Base-by-base conservation (phyloP, 257 asterid genomes). In the Verbena officinalis region DNA sequence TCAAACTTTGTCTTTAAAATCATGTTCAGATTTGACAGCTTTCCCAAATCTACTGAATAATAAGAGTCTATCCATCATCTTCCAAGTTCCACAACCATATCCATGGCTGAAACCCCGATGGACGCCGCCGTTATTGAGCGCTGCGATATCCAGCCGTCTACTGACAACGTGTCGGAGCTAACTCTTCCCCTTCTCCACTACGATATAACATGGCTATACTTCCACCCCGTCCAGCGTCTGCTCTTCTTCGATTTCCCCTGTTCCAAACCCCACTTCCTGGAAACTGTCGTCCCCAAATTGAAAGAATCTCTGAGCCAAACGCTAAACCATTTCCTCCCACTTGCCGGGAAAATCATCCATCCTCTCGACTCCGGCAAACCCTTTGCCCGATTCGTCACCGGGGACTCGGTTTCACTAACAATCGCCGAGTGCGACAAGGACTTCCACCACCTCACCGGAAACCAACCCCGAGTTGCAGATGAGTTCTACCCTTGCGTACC, bases 161-260 rank as follows among this genome's bases (percentile, higher is more conserved):
- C 70, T 15, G 81, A 66, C 55, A 76, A 80, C 1, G 78, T 78
- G 16, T 50, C 80, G 4, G 53, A 78, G 44, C 76, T 76, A 0
- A 71, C 71, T 11, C 71, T 79, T 9, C 85, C 83, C 4, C 79
- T 82, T 9, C 78, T 76, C 33, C 83, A 76, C 68, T 69, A 79
- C 55, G 89, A 83, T 62, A 70, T 83, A 4, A 76, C 82, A 7
- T 83, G 89, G 86, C 84, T 80, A 21, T 74, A 68, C 38, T 75
- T 70, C 74, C 62, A 69, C 39, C 84, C 75, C 4, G 68, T 43
- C 2, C 77, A 80, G 42, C 89, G 83, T 16, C 84, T 80, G 14
- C 72, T 83, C 58, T 83, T 83, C 77, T 83, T 72, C 63, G 67
- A 67, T 51, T 76, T 77, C 33, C 82, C 79, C 17, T 59, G 68